phyloP scores from a whole-genome alignment of 345 rosid species.

The Brassica carinata region DNA sequence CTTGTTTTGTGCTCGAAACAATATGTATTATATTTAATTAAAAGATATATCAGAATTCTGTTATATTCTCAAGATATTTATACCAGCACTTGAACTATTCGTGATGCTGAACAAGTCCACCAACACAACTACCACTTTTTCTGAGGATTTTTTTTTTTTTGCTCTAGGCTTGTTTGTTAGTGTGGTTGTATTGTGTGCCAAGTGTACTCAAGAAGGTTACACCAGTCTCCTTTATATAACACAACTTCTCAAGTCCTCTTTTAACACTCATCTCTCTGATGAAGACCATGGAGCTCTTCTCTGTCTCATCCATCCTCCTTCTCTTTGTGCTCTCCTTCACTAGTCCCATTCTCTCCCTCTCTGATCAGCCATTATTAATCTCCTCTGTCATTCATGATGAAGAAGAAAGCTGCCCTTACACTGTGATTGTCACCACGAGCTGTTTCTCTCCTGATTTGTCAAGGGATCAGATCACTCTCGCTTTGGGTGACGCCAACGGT shows the following conservation, averaged over 20 bases:
- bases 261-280: neutral
- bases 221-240: constrained; percentile 10
- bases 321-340: constrained; percentile 8
- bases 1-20: neutral
- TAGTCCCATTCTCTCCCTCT: neutral
- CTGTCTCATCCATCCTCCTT: constrained; percentile 18
- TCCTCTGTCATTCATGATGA: constrained; percentile 19
- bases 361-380: constrained; percentile 1
- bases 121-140: neutral
- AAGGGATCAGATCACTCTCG: constrained; percentile 22
- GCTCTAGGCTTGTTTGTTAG: neutral
- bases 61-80: neutral
- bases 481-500: constrained; percentile 27
- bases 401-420: constrained; percentile 36
- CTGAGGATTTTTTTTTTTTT: neutral
- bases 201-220: constrained; percentile 13
- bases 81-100: neutral
- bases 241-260: constrained; percentile 4
- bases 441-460: constrained; percentile 36
- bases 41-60: neutral
- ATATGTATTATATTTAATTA: neutral
- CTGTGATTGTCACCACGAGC: constrained; percentile 33
- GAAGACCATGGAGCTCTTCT: constrained; percentile 4
- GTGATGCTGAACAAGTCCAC: neutral
- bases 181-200: constrained; percentile 20